phyloP scores from a whole-genome alignment of 352 stramenopile genomes.

The Phytophthora nicotianae region DNA sequence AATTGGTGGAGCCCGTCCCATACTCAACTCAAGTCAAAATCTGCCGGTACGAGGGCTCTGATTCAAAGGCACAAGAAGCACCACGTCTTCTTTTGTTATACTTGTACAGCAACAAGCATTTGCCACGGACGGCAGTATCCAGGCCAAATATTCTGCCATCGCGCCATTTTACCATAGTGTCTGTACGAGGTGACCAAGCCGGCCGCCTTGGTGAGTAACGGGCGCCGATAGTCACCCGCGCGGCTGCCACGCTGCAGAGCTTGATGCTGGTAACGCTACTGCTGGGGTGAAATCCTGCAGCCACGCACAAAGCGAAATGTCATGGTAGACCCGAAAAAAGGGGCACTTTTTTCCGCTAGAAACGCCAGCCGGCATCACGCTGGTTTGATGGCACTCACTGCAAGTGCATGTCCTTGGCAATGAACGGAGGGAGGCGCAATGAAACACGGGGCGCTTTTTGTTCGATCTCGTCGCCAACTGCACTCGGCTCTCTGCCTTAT shows the following conservation, averaged over 20 bases:
- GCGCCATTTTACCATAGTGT: neutral
- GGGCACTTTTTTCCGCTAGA: constrained; percentile 20
- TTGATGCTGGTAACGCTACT: constrained; percentile 8
- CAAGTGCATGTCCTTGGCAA: constrained; percentile 16
- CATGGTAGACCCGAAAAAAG: constrained; percentile 22
- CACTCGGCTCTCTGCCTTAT: constrained; percentile 24
- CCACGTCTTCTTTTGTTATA: neutral
- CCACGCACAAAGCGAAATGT: constrained; percentile 17
- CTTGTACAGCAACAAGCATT: no score
- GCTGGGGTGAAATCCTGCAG: constrained; percentile 14
- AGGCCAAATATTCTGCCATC: constrained; percentile 10
- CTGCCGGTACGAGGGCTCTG: neutral
- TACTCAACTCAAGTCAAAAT: constrained; percentile 3
- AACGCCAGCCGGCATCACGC: constrained; percentile 18
- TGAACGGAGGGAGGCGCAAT: neutral
- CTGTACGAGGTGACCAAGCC: constrained; percentile 17
- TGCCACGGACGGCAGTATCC: constrained; percentile 7
- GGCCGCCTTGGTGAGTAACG: constrained; percentile 9
- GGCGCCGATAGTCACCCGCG: constrained; percentile 14
- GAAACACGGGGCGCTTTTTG: constrained; percentile 7
- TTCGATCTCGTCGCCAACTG: constrained; percentile 32
- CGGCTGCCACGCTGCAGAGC: constrained; percentile 10
- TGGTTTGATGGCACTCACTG: constrained; percentile 1
- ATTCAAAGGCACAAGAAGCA: neutral
- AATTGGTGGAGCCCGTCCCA: constrained; percentile 15